Conservation (phyloP, 352 stramenopile species). For the Globisporangium canariense region DNA sequence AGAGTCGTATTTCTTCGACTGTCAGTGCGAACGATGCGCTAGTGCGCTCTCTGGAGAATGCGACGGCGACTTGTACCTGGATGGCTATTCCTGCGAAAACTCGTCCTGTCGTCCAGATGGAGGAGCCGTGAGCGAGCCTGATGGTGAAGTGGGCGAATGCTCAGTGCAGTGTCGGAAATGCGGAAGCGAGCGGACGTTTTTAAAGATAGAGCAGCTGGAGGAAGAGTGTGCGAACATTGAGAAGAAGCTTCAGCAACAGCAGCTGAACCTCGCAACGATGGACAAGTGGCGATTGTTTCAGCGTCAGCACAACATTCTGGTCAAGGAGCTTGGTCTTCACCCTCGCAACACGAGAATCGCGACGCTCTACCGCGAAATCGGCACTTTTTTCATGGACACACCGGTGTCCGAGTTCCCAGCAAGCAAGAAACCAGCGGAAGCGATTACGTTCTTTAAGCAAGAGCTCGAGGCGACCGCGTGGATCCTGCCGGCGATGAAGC, state of each 20-base stretch:
- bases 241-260: not conserved
- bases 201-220: conserved; percentile 16
- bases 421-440: conserved; percentile 8
- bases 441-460: conserved; percentile 23
- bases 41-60: conserved; percentile 6
- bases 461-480: conserved; percentile 39
- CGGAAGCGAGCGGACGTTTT: conserved; percentile 2
- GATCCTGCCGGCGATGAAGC: conserved; percentile 31
- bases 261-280: conserved; percentile 3
- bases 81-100: conserved; percentile 29
- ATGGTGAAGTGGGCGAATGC: not conserved
- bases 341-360: conserved; percentile 30
- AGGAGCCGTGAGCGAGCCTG: conserved; percentile 17
- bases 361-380: conserved; percentile 28
- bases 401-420: not conserved
- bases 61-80: conserved; percentile 37
- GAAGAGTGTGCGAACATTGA: conserved; percentile 18
- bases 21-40: conserved; percentile 35
- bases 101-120: conserved; percentile 18
- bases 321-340: conserved; percentile 23
- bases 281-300: conserved; percentile 29
- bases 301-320: conserved; percentile 23
- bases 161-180: conserved; percentile 25
- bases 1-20: conserved; percentile 73
- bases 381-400: conserved; percentile 33